Base-by-base conservation (phyloP, 2,329 filamentous ascomycete genomes). In the Curvularia verruculosa region DNA sequence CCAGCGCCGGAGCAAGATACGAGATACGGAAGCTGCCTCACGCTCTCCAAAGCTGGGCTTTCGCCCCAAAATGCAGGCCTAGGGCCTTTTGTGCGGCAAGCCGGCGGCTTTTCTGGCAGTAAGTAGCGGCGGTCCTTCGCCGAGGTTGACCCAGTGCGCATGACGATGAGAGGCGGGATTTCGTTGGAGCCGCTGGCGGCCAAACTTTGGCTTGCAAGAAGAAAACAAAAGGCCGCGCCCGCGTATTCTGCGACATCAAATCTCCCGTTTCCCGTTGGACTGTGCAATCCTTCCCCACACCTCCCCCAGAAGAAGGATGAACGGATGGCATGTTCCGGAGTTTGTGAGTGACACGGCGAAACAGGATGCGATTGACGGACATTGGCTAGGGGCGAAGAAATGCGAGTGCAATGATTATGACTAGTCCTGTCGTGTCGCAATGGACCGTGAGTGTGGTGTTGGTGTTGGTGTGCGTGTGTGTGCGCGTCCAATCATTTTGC, bases 111-210 rank as follows among this genome's bases (percentile, higher is more conserved):
- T 40, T 51, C 29, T 51, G 34, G 18, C 18, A 28, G 21, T 31
- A 49, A n/a, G 15, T 24, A 49, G 34, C 23, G 45, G 28, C 45
- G 44, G 49, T 29, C 45, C 44, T 34, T 54, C 39, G 54, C 54
- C 54, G 54, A 57, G 50, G 54, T 41, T 18, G 44, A 48, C 50
- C 56, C 50, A n/a, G 52, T 56, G 58, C 43, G 39, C 26, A 48
- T 52, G 51, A 52, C 37, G 46, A 49, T 60, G 54, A 69, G 60
- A 69, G 61, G 65, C 63, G 66, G 66, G 60, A 61, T 39, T 58
- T 57, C 15, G 21, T 47, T 59, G 52, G 43, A 13, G 24, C 58
- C 59, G 57, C 58, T 44, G 45, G 40, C 34, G 41, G 52, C 52
- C 60, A 47, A 39, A 45, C 41, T 49, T 44, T 58, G 28, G 46